Evolutionary conservation across 2,329 filamentous ascomycete species (phyloP).

Genomic region (Paracoccidioides lutzii): DNA sequence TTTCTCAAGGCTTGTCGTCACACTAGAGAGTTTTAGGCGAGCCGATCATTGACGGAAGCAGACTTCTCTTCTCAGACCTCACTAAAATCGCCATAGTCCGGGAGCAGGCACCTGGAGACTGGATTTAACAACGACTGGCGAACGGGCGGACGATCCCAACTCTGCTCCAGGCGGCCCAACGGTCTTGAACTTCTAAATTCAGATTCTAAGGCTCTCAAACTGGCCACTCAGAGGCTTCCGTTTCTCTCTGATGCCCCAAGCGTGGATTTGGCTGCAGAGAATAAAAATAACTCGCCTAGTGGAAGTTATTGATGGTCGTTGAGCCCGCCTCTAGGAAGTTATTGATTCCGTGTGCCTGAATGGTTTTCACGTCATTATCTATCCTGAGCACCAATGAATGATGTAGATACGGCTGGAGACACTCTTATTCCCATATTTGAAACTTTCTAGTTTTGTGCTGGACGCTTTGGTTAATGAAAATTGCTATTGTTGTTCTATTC

Average conservation of each 20-base stretch:
- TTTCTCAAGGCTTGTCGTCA: background rate
- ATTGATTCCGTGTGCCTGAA: background rate
- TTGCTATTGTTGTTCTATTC: slow-evolving; percentile 1
- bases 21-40: background rate
- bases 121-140: background rate
- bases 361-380: background rate
- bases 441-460: background rate
- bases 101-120: background rate
- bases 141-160: background rate
- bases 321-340: background rate
- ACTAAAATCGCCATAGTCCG: too few species aligned
- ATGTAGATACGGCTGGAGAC: background rate
- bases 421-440: background rate
- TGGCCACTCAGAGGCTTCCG: background rate
- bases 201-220: background rate
- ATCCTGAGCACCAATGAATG: background rate
- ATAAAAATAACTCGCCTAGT: slow-evolving; percentile 1
- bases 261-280: slow-evolving; percentile 1
- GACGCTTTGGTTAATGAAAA: background rate
- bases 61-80: background rate
- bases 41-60: background rate
- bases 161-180: background rate
- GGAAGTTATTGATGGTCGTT: background rate
- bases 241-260: background rate
- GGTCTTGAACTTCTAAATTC: slow-evolving; percentile 1